phyloP scores from a whole-genome alignment of 805 yeast genomes.

The Teunomyces stri region DNA sequence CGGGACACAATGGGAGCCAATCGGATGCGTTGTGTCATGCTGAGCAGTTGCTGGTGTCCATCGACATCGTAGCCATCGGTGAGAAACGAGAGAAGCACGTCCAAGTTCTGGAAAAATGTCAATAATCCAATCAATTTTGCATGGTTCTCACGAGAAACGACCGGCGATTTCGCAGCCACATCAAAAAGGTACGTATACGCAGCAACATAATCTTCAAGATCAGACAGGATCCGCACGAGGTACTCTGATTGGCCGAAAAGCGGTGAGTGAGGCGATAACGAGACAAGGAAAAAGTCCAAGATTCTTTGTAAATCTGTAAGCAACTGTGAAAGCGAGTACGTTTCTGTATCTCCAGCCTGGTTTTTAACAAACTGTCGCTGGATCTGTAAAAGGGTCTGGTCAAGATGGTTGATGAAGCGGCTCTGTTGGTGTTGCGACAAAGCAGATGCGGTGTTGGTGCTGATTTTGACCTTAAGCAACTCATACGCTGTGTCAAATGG shows the following conservation, averaged over 20 bases:
- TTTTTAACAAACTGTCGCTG: slow-evolving; percentile 51
- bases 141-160: slow-evolving; percentile 7
- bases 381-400: slow-evolving; percentile 48
- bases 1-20: slow-evolving; percentile 53
- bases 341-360: slow-evolving; percentile 29
- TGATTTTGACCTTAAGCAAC: slow-evolving; percentile 12
- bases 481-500: slow-evolving; percentile 31
- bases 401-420: slow-evolving; percentile 53
- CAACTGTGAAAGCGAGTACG: slow-evolving; percentile 31
- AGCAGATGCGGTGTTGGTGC: not conserved
- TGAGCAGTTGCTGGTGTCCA: slow-evolving; percentile 24
- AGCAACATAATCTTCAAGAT: slow-evolving; percentile 57
- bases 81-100: slow-evolving; percentile 22
- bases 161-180: slow-evolving; percentile 4
- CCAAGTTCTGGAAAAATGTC: slow-evolving; percentile 37
- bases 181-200: slow-evolving; percentile 23
- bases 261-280: slow-evolving; percentile 34
- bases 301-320: slow-evolving; percentile 46
- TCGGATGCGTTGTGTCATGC: slow-evolving; percentile 51
- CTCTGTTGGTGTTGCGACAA: slow-evolving; percentile 46
- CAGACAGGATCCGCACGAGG: slow-evolving; percentile 62
- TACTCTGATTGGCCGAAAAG: slow-evolving; percentile 63
- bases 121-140: slow-evolving; percentile 19
- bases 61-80: slow-evolving; percentile 32
- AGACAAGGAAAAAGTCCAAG: slow-evolving; percentile 60